Percentiles rank a stretch among this genome's conserved stretches.
Conservation (phyloP, 2,329 filamentous ascomycete genomes). For the Periconia sp. region DNA sequence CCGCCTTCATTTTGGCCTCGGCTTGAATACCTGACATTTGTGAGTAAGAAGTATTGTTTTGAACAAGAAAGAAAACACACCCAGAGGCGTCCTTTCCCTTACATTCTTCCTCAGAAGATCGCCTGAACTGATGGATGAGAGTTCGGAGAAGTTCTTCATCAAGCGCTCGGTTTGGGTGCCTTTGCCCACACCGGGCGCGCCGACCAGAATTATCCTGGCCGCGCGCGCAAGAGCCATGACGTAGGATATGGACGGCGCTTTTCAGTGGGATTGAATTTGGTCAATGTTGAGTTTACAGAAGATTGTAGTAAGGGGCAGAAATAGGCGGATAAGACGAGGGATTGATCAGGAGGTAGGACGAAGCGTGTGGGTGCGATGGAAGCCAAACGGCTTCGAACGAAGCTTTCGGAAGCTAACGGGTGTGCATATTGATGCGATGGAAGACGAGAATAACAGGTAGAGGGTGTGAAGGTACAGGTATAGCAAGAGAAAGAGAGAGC, state of each 20-base stretch:
- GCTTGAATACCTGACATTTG: slow-evolving; percentile 75
- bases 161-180: slow-evolving; percentile 92
- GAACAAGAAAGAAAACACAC: slow-evolving; percentile 49
- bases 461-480: neutral
- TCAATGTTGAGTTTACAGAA: no score
- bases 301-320: neutral
- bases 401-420: slow-evolving; percentile 23
- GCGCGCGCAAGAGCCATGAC: slow-evolving; percentile 57
- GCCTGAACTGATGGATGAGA: slow-evolving; percentile 90
- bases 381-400: slow-evolving; percentile 24
- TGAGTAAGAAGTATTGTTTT: slow-evolving; percentile 15
- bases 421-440: slow-evolving; percentile 17
- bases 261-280: neutral
- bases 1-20: slow-evolving; percentile 82
- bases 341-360: slow-evolving; percentile 2
- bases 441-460: neutral
- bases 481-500: neutral
- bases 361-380: slow-evolving; percentile 19
- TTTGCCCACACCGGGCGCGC: slow-evolving; percentile 95
- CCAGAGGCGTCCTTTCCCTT: slow-evolving; percentile 80
- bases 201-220: slow-evolving; percentile 90
- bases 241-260: slow-evolving; percentile 1
- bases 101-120: slow-evolving; percentile 93
- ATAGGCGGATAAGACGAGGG: neutral
- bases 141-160: slow-evolving; percentile 80